Conservation (phyloP, 2,329 filamentous ascomycete species). For the Cladosporium sp. region DNA sequence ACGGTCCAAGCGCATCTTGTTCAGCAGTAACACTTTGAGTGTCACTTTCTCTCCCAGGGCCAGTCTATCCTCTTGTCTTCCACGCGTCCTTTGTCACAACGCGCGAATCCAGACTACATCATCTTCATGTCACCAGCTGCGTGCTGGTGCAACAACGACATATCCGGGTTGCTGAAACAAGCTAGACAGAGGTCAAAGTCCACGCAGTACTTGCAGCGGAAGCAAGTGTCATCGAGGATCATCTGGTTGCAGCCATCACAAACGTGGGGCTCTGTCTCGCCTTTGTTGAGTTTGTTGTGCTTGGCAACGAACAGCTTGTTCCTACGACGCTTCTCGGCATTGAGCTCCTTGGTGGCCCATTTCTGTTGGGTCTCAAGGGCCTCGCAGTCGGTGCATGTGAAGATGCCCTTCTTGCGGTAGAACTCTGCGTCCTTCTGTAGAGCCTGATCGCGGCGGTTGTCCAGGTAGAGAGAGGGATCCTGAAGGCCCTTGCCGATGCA, state of each 20-base stretch:
- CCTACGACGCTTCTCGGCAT: background rate
- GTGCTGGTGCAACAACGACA: conserved; percentile 2
- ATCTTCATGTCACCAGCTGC: background rate
- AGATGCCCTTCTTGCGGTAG: background rate
- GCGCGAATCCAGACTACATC: background rate
- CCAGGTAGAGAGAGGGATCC: background rate
- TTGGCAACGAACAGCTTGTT: background rate
- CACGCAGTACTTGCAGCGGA: background rate
- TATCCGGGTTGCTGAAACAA: background rate
- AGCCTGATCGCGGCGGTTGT: background rate
- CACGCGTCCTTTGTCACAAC: background rate
- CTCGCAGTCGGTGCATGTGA: background rate
- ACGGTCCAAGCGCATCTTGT: background rate
- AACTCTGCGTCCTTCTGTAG: background rate
- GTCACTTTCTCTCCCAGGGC: too few species aligned
- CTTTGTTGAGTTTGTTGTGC: background rate
- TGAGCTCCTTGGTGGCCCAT: background rate
- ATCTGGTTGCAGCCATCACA: background rate
- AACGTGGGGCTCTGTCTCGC: background rate
- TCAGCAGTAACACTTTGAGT: background rate
- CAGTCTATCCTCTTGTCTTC: background rate
- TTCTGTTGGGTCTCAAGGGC: background rate
- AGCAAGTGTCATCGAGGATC: background rate
- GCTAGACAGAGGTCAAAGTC: background rate
- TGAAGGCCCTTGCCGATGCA: background rate